Conservation (phyloP, 345 rosid genomes). For the Luvunga scandens region DNA sequence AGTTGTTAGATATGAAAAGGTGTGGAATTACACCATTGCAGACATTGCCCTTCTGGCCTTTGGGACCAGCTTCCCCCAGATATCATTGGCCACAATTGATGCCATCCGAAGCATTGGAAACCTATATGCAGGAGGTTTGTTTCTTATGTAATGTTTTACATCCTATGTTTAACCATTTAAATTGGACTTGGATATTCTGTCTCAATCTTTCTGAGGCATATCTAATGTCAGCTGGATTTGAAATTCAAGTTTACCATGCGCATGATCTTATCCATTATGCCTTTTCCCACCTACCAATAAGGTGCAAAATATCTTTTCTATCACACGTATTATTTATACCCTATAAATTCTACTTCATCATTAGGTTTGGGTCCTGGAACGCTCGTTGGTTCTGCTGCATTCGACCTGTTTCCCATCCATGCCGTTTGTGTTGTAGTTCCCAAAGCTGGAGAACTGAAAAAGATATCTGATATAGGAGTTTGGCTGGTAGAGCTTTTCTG, state of each 20-base stretch:
- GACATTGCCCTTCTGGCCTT: slow-evolving; percentile 85
- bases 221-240: background rate
- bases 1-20: slow-evolving; percentile 58
- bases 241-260: background rate
- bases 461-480: slow-evolving; percentile 92
- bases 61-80: slow-evolving; percentile 97
- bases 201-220: background rate
- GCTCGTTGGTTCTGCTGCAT: slow-evolving; percentile 98
- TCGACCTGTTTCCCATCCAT: slow-evolving; percentile 93
- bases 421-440: slow-evolving; percentile 97
- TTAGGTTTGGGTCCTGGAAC: slow-evolving; percentile 97
- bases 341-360: slow-evolving; percentile 4
- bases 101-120: slow-evolving; percentile 71
- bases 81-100: slow-evolving; percentile 87
- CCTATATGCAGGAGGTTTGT: slow-evolving; percentile 80
- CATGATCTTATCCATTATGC: background rate
- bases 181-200: background rate
- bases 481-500: slow-evolving; percentile 95
- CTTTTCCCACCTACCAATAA: background rate
- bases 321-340: slow-evolving; percentile 6
- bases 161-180: background rate
- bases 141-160: background rate
- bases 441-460: slow-evolving; percentile 89
- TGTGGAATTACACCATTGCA: slow-evolving; percentile 90
- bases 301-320: background rate